Evolutionary conservation across 768 basidiomycete species (phyloP).

Genomic region (Boletus bicolor): DNA sequence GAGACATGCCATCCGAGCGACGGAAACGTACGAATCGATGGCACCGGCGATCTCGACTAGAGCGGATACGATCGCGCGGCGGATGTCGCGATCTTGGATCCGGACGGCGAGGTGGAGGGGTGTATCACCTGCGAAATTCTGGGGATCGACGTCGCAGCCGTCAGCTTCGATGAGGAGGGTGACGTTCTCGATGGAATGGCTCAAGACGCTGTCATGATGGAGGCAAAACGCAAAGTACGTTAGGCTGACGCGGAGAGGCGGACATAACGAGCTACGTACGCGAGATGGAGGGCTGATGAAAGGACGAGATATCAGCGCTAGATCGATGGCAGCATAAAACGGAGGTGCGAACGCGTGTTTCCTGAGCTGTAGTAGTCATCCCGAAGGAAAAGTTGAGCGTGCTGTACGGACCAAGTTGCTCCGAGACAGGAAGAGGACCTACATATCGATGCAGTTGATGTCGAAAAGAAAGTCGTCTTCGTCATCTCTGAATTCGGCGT

Average conservation of each 20-base stretch:
- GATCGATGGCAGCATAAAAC: not conserved
- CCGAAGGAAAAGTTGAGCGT: not conserved
- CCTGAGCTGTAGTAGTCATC: slow-evolving; percentile 17
- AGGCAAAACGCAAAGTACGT: not conserved
- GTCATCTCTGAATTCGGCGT: slow-evolving; percentile 23
- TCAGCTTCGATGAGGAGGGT: slow-evolving; percentile 21
- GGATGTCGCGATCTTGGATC: slow-evolving; percentile 10
- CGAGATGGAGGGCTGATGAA: slow-evolving; percentile 29
- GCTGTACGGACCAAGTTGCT: not conserved
- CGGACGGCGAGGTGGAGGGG: slow-evolving; percentile 29
- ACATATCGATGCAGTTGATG: slow-evolving; percentile 32
- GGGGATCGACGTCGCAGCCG: slow-evolving; percentile 30
- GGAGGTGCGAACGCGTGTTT: slow-evolving; percentile 28
- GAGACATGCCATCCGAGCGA: not conserved
- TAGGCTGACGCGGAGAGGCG: not conserved
- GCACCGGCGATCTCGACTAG: slow-evolving; percentile 27
- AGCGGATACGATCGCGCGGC: slow-evolving; percentile 19
- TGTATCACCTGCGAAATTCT: slow-evolving; percentile 25
- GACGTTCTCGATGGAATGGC: slow-evolving; percentile 19
- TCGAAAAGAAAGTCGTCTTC: slow-evolving; percentile 25
- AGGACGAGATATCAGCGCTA: slow-evolving; percentile 9
- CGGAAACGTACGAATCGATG: slow-evolving; percentile 19
- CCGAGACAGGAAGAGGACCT: slow-evolving; percentile 1
- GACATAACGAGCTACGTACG: slow-evolving; percentile 18
- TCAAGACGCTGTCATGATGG: slow-evolving; percentile 12